Evolutionary conservation across 2,329 filamentous ascomycete genomes (phyloP).

Genomic region (Fusarium nisikadoi): DNA sequence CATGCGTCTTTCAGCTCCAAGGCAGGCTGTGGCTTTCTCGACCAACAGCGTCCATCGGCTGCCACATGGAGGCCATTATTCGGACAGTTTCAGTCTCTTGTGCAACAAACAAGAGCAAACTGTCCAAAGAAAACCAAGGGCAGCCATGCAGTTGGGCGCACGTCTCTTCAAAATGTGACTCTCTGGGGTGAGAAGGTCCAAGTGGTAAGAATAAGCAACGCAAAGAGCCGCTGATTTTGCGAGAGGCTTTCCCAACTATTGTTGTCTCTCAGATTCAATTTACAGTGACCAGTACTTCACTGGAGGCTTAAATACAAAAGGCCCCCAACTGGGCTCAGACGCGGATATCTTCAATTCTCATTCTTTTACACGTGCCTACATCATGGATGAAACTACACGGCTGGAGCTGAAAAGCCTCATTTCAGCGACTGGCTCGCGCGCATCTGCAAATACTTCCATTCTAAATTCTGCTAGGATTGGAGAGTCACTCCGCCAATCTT

Average conservation of each 20-base stretch:
- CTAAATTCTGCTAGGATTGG: rapidly evolving
- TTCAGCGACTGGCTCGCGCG: rapidly evolving
- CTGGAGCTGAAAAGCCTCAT: not conserved
- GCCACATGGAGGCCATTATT: too few relatives aligned
- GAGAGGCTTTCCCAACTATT: not conserved
- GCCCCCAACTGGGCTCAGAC: not conserved
- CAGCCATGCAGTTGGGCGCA: not conserved
- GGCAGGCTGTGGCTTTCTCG: rapidly evolving
- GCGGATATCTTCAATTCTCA: not conserved
- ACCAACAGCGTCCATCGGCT: not conserved
- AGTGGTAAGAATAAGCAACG: not conserved
- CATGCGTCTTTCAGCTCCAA: not conserved
- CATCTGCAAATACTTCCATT: not conserved
- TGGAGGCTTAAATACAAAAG: too few relatives aligned
- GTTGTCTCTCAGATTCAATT: not conserved
- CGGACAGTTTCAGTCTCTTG: not conserved
- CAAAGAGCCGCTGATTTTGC: not conserved
- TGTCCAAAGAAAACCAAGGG: not conserved
- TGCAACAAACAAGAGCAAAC: not conserved
- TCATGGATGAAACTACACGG: not conserved
- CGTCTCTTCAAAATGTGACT: not conserved
- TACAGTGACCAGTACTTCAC: rapidly evolving
- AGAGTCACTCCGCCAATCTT: not conserved
- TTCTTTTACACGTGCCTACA: too few relatives aligned
- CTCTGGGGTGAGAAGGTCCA: not conserved